A percentile compares a stretch with the other conserved stretches of the same genome.
These are phyloP conservation scores for Guadua angustifolia DNA, from an alignment of 176 grass and related monocot genomes.

Conservation along the genomic window DNA sequence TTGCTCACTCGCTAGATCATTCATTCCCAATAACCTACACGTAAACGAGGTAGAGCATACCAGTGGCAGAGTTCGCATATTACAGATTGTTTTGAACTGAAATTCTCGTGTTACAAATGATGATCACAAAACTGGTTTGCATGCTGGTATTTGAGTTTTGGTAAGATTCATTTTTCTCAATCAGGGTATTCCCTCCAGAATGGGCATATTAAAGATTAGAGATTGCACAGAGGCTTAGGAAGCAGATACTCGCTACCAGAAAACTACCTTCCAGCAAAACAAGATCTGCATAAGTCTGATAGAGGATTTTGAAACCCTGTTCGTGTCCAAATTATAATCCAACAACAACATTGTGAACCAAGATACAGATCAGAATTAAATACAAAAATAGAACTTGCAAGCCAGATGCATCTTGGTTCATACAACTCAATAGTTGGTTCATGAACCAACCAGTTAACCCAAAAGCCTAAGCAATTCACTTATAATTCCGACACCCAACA, in stretches of 20 bases:
- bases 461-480: too few relatives aligned
- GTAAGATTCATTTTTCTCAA: not conserved
- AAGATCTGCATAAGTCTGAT: not conserved
- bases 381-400: not conserved
- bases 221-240: not conserved
- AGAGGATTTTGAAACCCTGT: not conserved
- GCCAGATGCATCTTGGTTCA: not conserved
- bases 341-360: not conserved
- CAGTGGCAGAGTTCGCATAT: not conserved
- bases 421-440: too few relatives aligned
- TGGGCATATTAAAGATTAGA: not conserved
- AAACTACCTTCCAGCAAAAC: not conserved
- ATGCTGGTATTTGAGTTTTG: constrained; percentile 5
- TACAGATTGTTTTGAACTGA: not conserved
- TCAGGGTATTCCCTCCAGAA: not conserved
- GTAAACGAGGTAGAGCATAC: not conserved
- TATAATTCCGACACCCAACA: too few relatives aligned
- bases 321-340: not conserved
- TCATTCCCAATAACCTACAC: not conserved
- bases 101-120: not conserved
- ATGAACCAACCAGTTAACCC: too few relatives aligned
- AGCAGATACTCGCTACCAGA: not conserved
- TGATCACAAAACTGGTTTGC: not conserved
- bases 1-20: constrained; percentile 12
- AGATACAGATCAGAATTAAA: not conserved